Base-by-base conservation (phyloP, 306 rosid genomes). In the Parietaria judaica region DNA sequence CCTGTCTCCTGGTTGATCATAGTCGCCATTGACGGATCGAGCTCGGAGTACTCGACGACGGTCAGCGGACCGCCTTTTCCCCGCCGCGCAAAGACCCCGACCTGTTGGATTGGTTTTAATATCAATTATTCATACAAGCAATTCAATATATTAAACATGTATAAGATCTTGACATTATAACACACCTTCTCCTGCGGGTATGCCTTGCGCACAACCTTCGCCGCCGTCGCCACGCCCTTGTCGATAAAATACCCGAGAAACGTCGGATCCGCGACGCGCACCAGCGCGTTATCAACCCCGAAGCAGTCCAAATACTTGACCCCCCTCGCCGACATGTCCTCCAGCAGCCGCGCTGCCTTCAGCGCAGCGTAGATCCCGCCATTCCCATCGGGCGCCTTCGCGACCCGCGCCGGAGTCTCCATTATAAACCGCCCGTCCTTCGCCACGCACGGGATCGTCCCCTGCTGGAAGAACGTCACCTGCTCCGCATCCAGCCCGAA, bases 141-240 rank as follows among this genome's bases (percentile, higher is more conserved):
- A 23, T 23, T 23, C 31, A 23, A 23, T 23, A 23, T 23, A 23
- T 23, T 23, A 23, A 23, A 2, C 31, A 23, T 23, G 31, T 23
- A 23, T 23, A 23, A 23, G 31, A 23, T 23, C 31, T 23, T 23
- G 31, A 23, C 31, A 23, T 23, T 23, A 23, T 23, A 23, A 23
- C 31, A 2, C 72, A 94, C 99, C 81, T 88, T 88, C 80, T 94
- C 99, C 78, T 94, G 99, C 14, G 99, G 99, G 62, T 94, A 88
- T 51, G 97, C 99, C 96, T 92, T 92, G 55, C 96, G 95, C 37
- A 92, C 99, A 64, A 92, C 99, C 81, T 92, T 92, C 53, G 99
- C 94, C 54, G 94, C 99, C 3, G 99, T 77, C 49, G 97, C 81
- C 36, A 86, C 99, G 54, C 97, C 97, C 81, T 83, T 88, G 70